A percentile compares a stretch with the other conserved stretches of the same genome.
Conservation (phyloP, 306 rosid species). For the apple (Malus domestica) region DNA sequence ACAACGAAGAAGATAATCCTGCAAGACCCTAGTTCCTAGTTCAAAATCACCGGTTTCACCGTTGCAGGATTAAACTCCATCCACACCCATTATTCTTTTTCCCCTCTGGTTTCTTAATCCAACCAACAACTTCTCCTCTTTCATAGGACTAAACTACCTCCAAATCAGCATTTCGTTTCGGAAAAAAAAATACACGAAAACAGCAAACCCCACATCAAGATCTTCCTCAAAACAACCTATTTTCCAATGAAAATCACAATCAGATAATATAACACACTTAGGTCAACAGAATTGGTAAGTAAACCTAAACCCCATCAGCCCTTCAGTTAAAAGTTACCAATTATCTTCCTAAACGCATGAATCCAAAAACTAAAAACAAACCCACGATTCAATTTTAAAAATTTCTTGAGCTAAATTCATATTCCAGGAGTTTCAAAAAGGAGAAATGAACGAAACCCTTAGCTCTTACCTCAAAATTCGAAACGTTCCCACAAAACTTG, state of each 20-base stretch:
- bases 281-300: not conserved
- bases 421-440: conserved; percentile 2
- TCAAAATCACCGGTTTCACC: not conserved
- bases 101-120: not conserved
- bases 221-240: not conserved
- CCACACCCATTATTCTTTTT: not conserved
- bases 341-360: not conserved
- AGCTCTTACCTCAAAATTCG: conserved; percentile 19
- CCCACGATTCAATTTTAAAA: not conserved
- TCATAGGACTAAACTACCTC: not conserved
- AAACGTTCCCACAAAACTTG: not conserved
- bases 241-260: not conserved
- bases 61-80: not conserved
- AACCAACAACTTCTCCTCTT: not conserved
- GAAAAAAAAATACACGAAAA: not conserved
- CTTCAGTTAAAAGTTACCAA: not conserved
- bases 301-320: not conserved
- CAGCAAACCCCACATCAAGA: not conserved
- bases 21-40: not conserved
- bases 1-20: not conserved
- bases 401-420: conserved; percentile 5
- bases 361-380: not conserved
- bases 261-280: not conserved
- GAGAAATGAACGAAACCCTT: conserved; percentile 8
- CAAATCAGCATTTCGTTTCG: not conserved